Conservation (phyloP, 2,329 filamentous ascomycete species). For the Teratosphaeria viscida region DNA sequence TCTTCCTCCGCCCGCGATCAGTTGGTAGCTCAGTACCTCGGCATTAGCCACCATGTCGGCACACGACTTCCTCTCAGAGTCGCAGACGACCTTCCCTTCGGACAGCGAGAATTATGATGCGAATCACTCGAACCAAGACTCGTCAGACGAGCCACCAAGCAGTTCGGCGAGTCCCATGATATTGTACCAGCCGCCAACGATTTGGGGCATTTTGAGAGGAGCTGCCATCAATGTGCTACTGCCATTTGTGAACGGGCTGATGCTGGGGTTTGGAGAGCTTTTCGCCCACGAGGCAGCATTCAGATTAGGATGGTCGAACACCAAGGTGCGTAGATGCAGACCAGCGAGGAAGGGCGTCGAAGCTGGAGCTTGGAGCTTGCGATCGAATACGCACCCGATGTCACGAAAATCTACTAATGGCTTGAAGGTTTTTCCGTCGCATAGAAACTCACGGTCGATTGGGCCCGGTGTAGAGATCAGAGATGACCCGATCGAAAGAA, state of each 20-base stretch:
- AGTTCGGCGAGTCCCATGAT: slow-evolving; percentile 60
- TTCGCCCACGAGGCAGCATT: slow-evolving; percentile 95
- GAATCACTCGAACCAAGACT: slow-evolving; percentile 30
- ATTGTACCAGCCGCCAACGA: slow-evolving; percentile 77
- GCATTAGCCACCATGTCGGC: slow-evolving; percentile 35
- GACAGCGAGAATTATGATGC: slow-evolving; percentile 76
- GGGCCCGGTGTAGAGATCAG: slow-evolving; percentile 76
- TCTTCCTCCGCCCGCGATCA: neutral
- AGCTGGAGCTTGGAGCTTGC: neutral
- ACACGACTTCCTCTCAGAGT: slow-evolving; percentile 48
- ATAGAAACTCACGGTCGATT: slow-evolving; percentile 59
- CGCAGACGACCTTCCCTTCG: slow-evolving; percentile 49
- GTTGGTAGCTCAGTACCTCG: neutral
- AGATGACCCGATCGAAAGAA: slow-evolving; percentile 51
- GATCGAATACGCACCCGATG: neutral
- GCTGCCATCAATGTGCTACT: slow-evolving; percentile 92
- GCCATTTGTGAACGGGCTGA: slow-evolving; percentile 94
- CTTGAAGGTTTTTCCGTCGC: slow-evolving; percentile 45
- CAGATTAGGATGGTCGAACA: slow-evolving; percentile 82
- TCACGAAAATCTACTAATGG: neutral
- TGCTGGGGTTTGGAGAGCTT: slow-evolving; percentile 94
- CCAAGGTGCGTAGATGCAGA: slow-evolving; percentile 56
- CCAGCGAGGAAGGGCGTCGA: neutral
- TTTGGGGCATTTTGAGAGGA: slow-evolving; percentile 76
- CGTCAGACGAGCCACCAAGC: slow-evolving; percentile 49